Conservation (phyloP, 2,329 filamentous ascomycete species). For the Monosporascus sp. region DNA sequence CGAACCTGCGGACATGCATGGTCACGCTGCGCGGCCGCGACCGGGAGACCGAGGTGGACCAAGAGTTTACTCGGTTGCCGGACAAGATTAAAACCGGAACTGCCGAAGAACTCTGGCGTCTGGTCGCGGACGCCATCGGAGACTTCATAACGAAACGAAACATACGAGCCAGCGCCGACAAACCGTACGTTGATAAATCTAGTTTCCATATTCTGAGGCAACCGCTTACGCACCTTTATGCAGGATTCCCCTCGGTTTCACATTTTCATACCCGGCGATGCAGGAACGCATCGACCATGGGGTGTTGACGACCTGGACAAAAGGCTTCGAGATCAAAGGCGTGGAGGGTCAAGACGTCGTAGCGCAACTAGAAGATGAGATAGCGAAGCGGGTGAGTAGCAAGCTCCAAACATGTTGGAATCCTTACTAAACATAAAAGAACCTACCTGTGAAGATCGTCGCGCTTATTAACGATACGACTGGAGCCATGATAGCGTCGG, state of each 20-base stretch:
- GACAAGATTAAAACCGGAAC: conserved; percentile 61
- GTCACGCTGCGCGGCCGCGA: conserved; percentile 56
- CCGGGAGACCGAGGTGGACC: conserved; percentile 56
- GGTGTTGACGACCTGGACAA: conserved; percentile 67
- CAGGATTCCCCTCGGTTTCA: conserved; percentile 52
- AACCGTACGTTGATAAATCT: no score
- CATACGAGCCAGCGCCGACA: no score
- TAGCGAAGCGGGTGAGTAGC: no score
- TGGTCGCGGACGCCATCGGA: no score
- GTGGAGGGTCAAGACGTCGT: conserved; percentile 67
- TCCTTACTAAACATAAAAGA: no score
- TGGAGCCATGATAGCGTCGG: conserved; percentile 68
- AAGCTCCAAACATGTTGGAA: conserved; percentile 25
- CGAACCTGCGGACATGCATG: conserved; percentile 67
- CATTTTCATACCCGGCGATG: conserved; percentile 67
- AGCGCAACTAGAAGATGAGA: conserved; percentile 51
- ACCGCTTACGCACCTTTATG: no score
- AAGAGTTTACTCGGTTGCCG: conserved; percentile 66
- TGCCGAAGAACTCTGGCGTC: conserved; percentile 63
- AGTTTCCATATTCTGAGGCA: no score
- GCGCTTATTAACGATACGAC: conserved; percentile 43
- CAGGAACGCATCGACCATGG: conserved; percentile 68
- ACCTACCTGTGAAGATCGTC: no score
- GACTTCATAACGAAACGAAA: no score
- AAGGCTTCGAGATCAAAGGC: conserved; percentile 68